phyloP scores from a whole-genome alignment of 148 eudicot species.

The Silene uniflora region DNA sequence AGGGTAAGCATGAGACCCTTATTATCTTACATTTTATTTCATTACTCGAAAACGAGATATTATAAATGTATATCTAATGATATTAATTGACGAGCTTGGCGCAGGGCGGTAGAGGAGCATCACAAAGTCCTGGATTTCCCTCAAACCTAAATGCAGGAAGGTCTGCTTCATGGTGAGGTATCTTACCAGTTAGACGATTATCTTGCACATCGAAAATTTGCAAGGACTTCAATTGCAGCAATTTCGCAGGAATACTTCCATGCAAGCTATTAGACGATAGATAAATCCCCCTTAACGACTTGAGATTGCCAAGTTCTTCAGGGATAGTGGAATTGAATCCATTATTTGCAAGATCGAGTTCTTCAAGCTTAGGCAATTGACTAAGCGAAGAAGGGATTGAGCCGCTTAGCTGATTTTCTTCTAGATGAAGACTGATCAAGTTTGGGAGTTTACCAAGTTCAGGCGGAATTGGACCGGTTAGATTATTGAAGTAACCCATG shows the following conservation, averaged over 20 bases:
- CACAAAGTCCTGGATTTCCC: neutral
- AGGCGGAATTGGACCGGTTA: neutral
- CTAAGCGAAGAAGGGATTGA: neutral
- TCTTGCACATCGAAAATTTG: neutral
- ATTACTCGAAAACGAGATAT: too few species aligned
- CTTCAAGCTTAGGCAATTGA: neutral
- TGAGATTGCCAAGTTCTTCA: slow-evolving; percentile 38
- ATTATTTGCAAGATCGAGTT: slow-evolving; percentile 18
- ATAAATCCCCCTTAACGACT: slow-evolving; percentile 41
- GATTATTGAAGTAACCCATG: neutral
- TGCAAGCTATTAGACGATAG: slow-evolving; percentile 59
- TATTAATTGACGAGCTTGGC: neutral
- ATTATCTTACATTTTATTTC: too few species aligned
- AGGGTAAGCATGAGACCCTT: too few species aligned
- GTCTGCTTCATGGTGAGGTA: neutral
- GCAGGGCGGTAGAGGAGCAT: neutral
- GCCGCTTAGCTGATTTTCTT: neutral
- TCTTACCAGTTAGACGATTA: neutral
- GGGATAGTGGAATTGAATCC: slow-evolving; percentile 47
- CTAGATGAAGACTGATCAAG: neutral
- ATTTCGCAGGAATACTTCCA: slow-evolving; percentile 28
- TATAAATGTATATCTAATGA: too few species aligned
- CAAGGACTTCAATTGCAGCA: neutral
- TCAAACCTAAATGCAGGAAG: neutral
- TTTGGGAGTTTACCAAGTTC: neutral